A percentile compares a stretch with the other conserved stretches of the same genome.
Conservation (phyloP, 371 early-diverging fungal species). For the Mucor saturninus region DNA sequence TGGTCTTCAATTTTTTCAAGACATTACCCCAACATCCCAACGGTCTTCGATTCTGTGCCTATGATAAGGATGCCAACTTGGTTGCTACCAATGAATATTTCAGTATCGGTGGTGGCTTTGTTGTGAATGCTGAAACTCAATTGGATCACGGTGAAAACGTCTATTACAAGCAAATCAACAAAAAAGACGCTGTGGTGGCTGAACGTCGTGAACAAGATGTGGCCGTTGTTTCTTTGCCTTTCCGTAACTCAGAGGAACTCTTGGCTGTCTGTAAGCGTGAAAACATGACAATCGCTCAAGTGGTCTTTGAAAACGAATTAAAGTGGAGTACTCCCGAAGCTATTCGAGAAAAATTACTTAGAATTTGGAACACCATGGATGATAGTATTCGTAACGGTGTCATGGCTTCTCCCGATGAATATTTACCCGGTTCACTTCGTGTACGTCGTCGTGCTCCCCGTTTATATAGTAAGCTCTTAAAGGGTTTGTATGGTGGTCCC, state of each 20-base stretch:
- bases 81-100: slow-evolving; percentile 94
- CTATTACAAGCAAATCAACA: slow-evolving; percentile 70
- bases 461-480: slow-evolving; percentile 84
- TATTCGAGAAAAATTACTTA: slow-evolving; percentile 70
- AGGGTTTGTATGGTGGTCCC: slow-evolving; percentile 69
- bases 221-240: slow-evolving; percentile 86
- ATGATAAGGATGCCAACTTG: slow-evolving; percentile 77
- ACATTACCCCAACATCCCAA: slow-evolving; percentile 94
- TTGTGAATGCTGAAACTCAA: slow-evolving; percentile 88
- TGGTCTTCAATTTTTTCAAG: slow-evolving; percentile 87
- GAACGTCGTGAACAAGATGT: slow-evolving; percentile 69
- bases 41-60: slow-evolving; percentile 93
- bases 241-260: slow-evolving; percentile 80
- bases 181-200: slow-evolving; percentile 34
- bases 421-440: slow-evolving; percentile 85
- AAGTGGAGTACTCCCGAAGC: slow-evolving; percentile 86
- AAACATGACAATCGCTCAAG: slow-evolving; percentile 93
- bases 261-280: slow-evolving; percentile 82
- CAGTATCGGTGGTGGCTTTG: slow-evolving; percentile 96
- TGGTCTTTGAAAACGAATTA: slow-evolving; percentile 92
- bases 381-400: slow-evolving; percentile 84
- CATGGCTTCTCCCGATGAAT: slow-evolving; percentile 49
- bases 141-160: slow-evolving; percentile 87
- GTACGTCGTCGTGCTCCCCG: slow-evolving; percentile 89
- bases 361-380: slow-evolving; percentile 96